These are phyloP conservation scores for Floccularia luteovirens DNA, from an alignment of 768 basidiomycete species.

Conservation along the genomic window DNA sequence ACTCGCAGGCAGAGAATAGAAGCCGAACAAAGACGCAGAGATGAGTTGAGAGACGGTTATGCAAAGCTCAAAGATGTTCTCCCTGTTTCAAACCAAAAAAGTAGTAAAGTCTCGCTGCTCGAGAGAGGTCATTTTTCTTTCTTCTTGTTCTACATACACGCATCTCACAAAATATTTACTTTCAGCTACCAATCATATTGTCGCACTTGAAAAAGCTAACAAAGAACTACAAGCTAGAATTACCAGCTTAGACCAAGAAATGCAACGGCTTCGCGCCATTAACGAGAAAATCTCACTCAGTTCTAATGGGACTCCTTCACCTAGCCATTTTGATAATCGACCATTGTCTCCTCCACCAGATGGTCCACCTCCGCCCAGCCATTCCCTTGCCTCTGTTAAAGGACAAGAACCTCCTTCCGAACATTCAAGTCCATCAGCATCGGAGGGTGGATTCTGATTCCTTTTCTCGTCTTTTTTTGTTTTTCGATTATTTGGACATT, in stretches of 20 bases:
- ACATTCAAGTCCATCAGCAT: slow-evolving; percentile 49
- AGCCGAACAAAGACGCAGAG: slow-evolving; percentile 83
- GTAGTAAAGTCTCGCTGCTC: slow-evolving; percentile 82
- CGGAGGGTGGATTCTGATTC: slow-evolving; percentile 39
- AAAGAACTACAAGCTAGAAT: slow-evolving; percentile 67
- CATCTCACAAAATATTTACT: too few species aligned
- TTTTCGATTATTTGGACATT: too few species aligned
- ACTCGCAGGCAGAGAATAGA: slow-evolving; percentile 80
- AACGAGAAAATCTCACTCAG: slow-evolving; percentile 82
- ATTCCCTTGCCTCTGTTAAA: slow-evolving; percentile 47
- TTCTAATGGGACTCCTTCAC: slow-evolving; percentile 47
- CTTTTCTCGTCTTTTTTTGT: slow-evolving; percentile 26
- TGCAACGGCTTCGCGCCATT: slow-evolving; percentile 59
- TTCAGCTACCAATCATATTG: slow-evolving; percentile 75
- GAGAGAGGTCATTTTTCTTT: slow-evolving; percentile 62
- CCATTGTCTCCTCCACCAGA: slow-evolving; percentile 65
- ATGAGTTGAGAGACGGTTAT: slow-evolving; percentile 87
- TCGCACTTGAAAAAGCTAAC: slow-evolving; percentile 64
- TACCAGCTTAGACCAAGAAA: slow-evolving; percentile 57
- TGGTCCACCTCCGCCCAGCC: slow-evolving; percentile 28
- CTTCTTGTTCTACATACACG: slow-evolving; percentile 6
- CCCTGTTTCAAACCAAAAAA: slow-evolving; percentile 84
- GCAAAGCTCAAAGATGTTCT: slow-evolving; percentile 82
- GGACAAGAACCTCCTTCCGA: slow-evolving; percentile 58
- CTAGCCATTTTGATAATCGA: slow-evolving; percentile 40